phyloP scores from a whole-genome alignment of 805 yeast genomes.

The Schwanniomyces yamadae region DNA sequence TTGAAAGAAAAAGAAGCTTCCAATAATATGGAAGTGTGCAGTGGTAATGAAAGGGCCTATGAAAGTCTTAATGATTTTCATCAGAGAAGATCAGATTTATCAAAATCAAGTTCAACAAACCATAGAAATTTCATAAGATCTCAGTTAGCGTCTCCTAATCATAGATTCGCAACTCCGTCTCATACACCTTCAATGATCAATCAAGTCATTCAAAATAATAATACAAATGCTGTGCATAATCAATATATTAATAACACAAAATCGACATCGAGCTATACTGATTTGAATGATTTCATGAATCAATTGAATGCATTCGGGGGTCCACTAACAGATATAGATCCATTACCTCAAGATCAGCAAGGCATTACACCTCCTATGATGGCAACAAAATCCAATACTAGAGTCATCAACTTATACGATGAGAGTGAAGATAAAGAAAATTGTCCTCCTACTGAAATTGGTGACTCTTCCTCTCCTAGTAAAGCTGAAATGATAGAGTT shows the following conservation, averaged over 20 bases:
- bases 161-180: slow-evolving; percentile 39
- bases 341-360: slow-evolving; percentile 33
- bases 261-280: slow-evolving; percentile 30
- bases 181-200: slow-evolving; percentile 39
- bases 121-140: slow-evolving; percentile 16
- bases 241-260: slow-evolving; percentile 6
- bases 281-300: slow-evolving; percentile 40
- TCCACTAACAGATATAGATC: slow-evolving; percentile 47
- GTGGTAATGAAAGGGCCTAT: slow-evolving; percentile 6
- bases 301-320: slow-evolving; percentile 43
- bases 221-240: slow-evolving; percentile 6
- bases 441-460: slow-evolving; percentile 22
- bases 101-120: slow-evolving; percentile 1
- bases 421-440: slow-evolving; percentile 30
- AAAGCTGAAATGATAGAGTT: slow-evolving; percentile 17
- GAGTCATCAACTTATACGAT: slow-evolving; percentile 52
- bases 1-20: slow-evolving; percentile 28
- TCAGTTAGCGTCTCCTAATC: slow-evolving; percentile 29
- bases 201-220: slow-evolving; percentile 32
- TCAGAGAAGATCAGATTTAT: too few relatives aligned
- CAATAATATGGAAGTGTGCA: not conserved
- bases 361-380: slow-evolving; percentile 46
- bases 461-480: slow-evolving; percentile 5
- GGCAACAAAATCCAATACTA: slow-evolving; percentile 56
- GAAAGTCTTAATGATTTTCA: slow-evolving; percentile 9